These are phyloP conservation scores for Sporobolomyces roseus DNA, from an alignment of 768 basidiomycete genomes.

Conservation along the genomic window DNA sequence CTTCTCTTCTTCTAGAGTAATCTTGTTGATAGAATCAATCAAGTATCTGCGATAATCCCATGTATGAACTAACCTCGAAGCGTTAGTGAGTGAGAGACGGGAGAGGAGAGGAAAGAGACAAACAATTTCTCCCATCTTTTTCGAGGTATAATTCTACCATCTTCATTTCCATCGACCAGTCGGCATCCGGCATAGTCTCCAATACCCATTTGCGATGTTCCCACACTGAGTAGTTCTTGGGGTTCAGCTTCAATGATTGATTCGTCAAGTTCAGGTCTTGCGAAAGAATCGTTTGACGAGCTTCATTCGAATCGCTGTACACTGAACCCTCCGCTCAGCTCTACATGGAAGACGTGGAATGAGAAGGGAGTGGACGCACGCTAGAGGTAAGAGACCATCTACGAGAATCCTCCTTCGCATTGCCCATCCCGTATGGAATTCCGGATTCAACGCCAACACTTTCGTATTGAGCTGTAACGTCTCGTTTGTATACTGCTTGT, in stretches of 20 bases:
- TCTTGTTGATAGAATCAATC: conserved; percentile 57
- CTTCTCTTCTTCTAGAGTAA: background rate
- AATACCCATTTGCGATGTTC: conserved; percentile 96
- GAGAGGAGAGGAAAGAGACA: conserved; percentile 44
- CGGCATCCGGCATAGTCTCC: conserved; percentile 69
- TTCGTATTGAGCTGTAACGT: conserved; percentile 72
- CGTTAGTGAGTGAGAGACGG: background rate
- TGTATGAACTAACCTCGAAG: conserved; percentile 65
- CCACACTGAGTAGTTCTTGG: conserved; percentile 99
- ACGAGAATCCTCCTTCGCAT: conserved; percentile 77
- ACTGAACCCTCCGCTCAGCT: too few species aligned
- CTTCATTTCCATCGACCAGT: conserved; percentile 80
- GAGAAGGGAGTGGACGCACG: background rate
- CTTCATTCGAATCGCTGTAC: conserved; percentile 57
- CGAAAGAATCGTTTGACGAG: conserved; percentile 58
- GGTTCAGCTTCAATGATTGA: conserved; percentile 71
- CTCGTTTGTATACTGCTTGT: conserved; percentile 65
- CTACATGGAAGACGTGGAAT: background rate
- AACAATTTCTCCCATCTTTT: conserved; percentile 87
- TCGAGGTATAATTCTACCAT: conserved; percentile 91
- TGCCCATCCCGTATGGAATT: conserved; percentile 96
- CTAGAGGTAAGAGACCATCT: conserved; percentile 51
- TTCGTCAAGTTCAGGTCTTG: conserved; percentile 78
- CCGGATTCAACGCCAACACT: conserved; percentile 79
- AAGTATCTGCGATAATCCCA: conserved; percentile 93